Conservation (phyloP, 768 basidiomycete genomes). For the Phaeotremella skinneri region DNA sequence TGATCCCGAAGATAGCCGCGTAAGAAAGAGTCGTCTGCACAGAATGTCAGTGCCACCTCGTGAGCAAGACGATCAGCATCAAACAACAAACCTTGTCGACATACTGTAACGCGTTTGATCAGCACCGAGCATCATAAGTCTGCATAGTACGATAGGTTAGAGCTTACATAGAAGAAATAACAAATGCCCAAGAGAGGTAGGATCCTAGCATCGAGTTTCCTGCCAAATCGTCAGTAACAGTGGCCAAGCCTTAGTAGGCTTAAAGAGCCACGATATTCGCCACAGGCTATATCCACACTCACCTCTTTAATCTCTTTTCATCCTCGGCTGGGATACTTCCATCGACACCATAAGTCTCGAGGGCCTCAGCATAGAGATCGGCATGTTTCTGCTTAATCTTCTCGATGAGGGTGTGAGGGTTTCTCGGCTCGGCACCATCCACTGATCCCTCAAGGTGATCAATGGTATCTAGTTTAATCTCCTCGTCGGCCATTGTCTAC, state of each 20-base stretch:
- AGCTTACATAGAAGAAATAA: slow-evolving; percentile 41
- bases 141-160: neutral
- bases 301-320: slow-evolving; percentile 43
- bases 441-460: neutral
- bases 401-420: slow-evolving; percentile 11
- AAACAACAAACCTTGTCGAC: slow-evolving; percentile 35
- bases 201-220: slow-evolving; percentile 41
- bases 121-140: neutral
- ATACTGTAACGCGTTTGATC: slow-evolving; percentile 5
- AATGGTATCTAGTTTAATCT: no score
- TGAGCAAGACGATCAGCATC: no score
- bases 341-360: slow-evolving; percentile 41
- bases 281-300: neutral
- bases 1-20: slow-evolving; percentile 50
- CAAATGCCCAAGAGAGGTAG: slow-evolving; percentile 42
- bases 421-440: neutral
- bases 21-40: slow-evolving; percentile 43
- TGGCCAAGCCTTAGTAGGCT: neutral
- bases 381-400: slow-evolving; percentile 15
- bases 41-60: neutral
- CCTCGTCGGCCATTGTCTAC: no score
- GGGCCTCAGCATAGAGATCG: slow-evolving; percentile 38
- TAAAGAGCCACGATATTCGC: no score
- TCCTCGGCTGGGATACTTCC: slow-evolving; percentile 32
- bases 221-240: neutral